Base-by-base conservation (phyloP, 2,329 filamentous ascomycete species). In the Blastomyces silverae region DNA sequence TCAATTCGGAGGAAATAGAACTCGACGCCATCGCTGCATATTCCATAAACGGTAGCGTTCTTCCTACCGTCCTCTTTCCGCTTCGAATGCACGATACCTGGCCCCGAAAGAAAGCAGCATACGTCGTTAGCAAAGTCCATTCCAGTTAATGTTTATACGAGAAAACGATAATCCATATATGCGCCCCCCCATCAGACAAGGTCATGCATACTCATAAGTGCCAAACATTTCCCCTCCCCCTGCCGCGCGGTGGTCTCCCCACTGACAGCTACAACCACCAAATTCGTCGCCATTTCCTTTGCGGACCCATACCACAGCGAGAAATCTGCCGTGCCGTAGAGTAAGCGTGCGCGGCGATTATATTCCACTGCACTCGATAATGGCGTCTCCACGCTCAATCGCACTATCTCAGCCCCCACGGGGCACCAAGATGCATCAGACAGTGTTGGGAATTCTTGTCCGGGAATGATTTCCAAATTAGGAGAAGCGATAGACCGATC, bases 21-120 rank as follows among this genome's bases (percentile, higher is more conserved):
- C 20, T 62, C 52, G 25, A 44, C 34, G 2, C 61, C 61, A 62
- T 62, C 61, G 25, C 42, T 62, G 31, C 48, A 53, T 22, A 62
- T 8, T 20, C 61, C 61, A 31, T 62, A 56, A 20, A 62, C 61
- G 8, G 61, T 55, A 8, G 34, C 7, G 10, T 42, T 34, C 34
- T 62, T 62, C 46, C 34, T 62, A 28, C 61, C 34, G 10, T 28
- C 48, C 31, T 62, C 28, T 44, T 42, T 62, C 34, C 39, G 52
- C 34, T 17, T 62, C 10, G 13, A 13, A 56, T 62, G 61, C 7
- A 62, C 52, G 31, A 56, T 55, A 10, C 48, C 61, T 62, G n/a
- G 22, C 13, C n/a, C 28, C 13, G 22, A 50, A 37, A 13, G 34
- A 25, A 48, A 48, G 48, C 13, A 15, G 10, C 20, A 15, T 11